A percentile compares a stretch with the other conserved stretches of the same genome.
Conservation (phyloP, 306 rosid genomes). For the Castanea crenata region DNA sequence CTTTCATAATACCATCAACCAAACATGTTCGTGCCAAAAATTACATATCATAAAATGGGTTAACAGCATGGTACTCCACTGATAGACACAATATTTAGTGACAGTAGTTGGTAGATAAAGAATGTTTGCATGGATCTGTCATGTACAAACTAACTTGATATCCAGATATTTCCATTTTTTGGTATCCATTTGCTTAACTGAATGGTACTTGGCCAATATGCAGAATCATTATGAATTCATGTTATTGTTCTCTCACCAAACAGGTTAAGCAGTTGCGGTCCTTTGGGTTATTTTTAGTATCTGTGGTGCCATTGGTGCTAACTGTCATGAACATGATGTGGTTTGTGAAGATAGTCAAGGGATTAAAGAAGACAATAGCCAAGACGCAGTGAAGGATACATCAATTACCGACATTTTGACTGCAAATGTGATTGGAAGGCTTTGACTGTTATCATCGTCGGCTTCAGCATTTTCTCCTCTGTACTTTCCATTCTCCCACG, state of each 20-base stretch:
- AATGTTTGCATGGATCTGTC: background rate
- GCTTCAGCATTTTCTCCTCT: background rate
- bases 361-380: conserved; percentile 80
- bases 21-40: background rate
- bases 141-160: background rate
- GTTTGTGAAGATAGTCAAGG: conserved; percentile 82
- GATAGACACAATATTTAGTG: background rate
- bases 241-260: conserved; percentile 14
- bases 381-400: conserved; percentile 65
- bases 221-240: background rate
- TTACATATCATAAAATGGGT: background rate
- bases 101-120: background rate
- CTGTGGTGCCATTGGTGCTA: conserved; percentile 61
- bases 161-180: background rate
- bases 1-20: background rate
- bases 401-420: background rate
- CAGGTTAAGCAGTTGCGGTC: conserved; percentile 69
- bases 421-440: background rate
- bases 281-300: conserved; percentile 53
- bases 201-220: background rate
- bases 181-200: background rate
- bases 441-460: background rate
- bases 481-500: background rate
- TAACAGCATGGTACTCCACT: background rate
- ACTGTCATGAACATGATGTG: conserved; percentile 85